A percentile compares a stretch with the other conserved stretches of the same genome.
These are phyloP conservation scores for Aspergillus haitiensis DNA, from an alignment of 495 filamentous ascomycete genomes.

Conservation along the genomic window DNA sequence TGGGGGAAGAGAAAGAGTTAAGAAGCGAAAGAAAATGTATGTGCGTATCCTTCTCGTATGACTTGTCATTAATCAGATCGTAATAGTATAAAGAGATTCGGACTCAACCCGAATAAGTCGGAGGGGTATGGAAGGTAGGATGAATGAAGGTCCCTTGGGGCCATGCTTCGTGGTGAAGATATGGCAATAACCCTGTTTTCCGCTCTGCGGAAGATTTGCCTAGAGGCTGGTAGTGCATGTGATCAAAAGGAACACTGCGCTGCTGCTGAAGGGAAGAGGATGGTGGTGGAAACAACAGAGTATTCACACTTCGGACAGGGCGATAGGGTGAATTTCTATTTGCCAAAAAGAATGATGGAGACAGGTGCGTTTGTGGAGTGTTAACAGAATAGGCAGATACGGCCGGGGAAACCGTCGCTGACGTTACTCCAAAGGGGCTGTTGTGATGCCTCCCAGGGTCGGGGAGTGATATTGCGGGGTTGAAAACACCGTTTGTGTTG, in stretches of 20 bases:
- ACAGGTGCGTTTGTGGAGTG: constrained; percentile 56
- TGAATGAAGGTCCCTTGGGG: constrained; percentile 37
- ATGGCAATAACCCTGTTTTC: constrained; percentile 80
- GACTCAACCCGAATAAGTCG: constrained; percentile 36
- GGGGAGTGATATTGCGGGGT: constrained; percentile 52
- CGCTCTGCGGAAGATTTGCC: constrained; percentile 72
- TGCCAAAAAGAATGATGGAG: constrained; percentile 61
- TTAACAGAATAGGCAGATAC: constrained; percentile 44
- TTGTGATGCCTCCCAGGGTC: constrained; percentile 46
- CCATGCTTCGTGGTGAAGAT: constrained; percentile 55
- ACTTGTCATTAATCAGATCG: constrained; percentile 27
- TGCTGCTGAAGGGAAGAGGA: constrained; percentile 76
- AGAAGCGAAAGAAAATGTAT: constrained; percentile 18
- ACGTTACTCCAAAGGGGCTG: constrained; percentile 39
- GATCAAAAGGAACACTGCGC: constrained; percentile 60
- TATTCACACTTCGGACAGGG: constrained; percentile 84
- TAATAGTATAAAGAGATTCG: constrained; percentile 19
- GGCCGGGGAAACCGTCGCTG: constrained; percentile 42
- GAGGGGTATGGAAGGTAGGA: constrained; percentile 42
- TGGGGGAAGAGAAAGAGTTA: constrained; percentile 5
- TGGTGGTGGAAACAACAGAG: constrained; percentile 83
- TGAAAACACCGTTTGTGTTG: constrained; percentile 43
- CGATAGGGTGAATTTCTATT: constrained; percentile 84
- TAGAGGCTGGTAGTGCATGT: constrained; percentile 96
- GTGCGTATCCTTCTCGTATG: constrained; percentile 25